Conservation (phyloP, 164 flowering plant species). For the Magnolia officinalis region DNA sequence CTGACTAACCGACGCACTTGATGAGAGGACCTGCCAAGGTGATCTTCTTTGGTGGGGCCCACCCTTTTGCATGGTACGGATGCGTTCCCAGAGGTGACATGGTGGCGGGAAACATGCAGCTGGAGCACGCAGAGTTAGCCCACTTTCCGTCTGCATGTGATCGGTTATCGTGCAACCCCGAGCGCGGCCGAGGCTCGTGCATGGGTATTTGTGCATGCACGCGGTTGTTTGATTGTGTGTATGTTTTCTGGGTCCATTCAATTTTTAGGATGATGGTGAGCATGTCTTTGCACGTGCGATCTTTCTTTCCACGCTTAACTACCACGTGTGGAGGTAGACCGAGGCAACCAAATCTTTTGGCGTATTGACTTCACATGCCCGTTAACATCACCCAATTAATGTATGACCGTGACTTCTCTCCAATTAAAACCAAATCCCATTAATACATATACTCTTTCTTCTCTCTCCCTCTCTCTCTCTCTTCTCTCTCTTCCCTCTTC, state of each 20-base stretch:
- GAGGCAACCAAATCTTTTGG: constrained; percentile 7
- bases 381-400: constrained; percentile 8
- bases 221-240: background rate
- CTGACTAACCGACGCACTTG: background rate
- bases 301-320: background rate
- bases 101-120: background rate
- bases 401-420: constrained; percentile 3
- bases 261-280: background rate
- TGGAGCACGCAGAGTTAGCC: background rate
- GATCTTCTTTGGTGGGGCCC: background rate
- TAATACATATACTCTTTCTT: background rate
- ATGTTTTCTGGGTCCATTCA: background rate
- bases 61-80: background rate
- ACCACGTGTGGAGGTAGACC: background rate
- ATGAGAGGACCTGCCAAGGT: background rate
- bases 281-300: background rate
- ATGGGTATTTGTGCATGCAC: background rate
- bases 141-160: background rate
- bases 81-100: background rate
- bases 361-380: constrained; percentile 14
- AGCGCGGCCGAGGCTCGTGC: background rate
- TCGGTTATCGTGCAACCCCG: background rate
- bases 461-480: background rate
- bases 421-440: background rate
- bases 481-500: background rate